Evolutionary conservation across 352 stramenopile species (phyloP).

Genomic region (Phytopythium delawarense): DNA sequence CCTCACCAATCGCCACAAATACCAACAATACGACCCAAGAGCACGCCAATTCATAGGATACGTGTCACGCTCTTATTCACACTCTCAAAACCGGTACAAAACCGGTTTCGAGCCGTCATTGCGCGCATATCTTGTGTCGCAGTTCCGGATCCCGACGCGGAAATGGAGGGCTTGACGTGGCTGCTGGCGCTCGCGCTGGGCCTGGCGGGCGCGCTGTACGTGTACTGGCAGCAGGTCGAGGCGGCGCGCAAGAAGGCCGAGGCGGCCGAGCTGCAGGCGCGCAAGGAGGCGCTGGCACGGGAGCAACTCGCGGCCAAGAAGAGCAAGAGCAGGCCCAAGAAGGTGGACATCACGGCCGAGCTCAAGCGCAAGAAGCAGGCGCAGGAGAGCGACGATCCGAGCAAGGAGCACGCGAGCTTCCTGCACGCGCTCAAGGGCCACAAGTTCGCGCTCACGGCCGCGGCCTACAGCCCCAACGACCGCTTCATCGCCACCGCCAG

Average conservation of each 20-base stretch:
- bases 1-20: background rate
- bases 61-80: background rate
- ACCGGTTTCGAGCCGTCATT: background rate
- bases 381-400: slow-evolving; percentile 9
- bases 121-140: slow-evolving; percentile 3
- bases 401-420: slow-evolving; percentile 33
- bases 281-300: slow-evolving; percentile 47
- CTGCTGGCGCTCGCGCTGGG: slow-evolving; percentile 58
- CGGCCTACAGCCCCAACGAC: slow-evolving; percentile 70
- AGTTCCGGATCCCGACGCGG: background rate
- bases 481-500: slow-evolving; percentile 73
- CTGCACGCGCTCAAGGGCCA: slow-evolving; percentile 61
- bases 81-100: background rate
- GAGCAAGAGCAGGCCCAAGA: slow-evolving; percentile 53
- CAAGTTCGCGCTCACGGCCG: slow-evolving; percentile 63
- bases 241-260: slow-evolving; percentile 34
- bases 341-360: slow-evolving; percentile 67
- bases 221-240: slow-evolving; percentile 53
- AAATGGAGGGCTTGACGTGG: slow-evolving; percentile 15
- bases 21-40: background rate
- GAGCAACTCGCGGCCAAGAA: slow-evolving; percentile 61
- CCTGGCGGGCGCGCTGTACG: slow-evolving; percentile 47
- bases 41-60: background rate
- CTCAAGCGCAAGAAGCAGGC: slow-evolving; percentile 55
- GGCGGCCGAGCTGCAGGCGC: slow-evolving; percentile 28